A percentile compares a stretch with the other conserved stretches of the same genome.
Evolutionary conservation across 345 rosid species (phyloP).

Genomic region (Fremontodendron californicum): DNA sequence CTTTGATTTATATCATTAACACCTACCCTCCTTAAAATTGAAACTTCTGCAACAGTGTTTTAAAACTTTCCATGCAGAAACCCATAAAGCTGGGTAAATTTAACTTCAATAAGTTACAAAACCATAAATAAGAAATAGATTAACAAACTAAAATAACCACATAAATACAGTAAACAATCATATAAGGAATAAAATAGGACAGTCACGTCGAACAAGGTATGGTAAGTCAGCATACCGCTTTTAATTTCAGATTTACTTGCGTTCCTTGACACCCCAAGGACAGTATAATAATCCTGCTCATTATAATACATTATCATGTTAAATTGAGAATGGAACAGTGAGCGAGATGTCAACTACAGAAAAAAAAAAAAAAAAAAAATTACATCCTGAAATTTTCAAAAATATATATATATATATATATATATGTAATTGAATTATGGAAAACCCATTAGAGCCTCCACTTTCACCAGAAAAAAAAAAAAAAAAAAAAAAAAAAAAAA

Average conservation of each 20-base stretch:
- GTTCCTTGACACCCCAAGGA: too few relatives aligned
- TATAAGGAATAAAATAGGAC: background rate
- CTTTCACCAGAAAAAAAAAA: background rate
- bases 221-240: constrained; percentile 45
- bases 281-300: too few relatives aligned
- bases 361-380: background rate
- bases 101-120: background rate
- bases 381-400: background rate
- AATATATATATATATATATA: too few relatives aligned
- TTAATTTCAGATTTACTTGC: too few relatives aligned
- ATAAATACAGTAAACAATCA: background rate
- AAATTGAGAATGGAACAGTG: background rate
- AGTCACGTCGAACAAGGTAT: background rate
- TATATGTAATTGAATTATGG: background rate
- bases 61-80: background rate
- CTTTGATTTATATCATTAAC: too few relatives aligned
- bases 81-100: background rate
- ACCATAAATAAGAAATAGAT: background rate
- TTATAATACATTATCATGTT: background rate
- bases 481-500: background rate
- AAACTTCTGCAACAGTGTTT: background rate
- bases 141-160: background rate
- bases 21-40: background rate
- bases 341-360: background rate
- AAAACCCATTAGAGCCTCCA: background rate